phyloP scores from a whole-genome alignment of 257 asterid species.

The Solanum chmielewskii region DNA sequence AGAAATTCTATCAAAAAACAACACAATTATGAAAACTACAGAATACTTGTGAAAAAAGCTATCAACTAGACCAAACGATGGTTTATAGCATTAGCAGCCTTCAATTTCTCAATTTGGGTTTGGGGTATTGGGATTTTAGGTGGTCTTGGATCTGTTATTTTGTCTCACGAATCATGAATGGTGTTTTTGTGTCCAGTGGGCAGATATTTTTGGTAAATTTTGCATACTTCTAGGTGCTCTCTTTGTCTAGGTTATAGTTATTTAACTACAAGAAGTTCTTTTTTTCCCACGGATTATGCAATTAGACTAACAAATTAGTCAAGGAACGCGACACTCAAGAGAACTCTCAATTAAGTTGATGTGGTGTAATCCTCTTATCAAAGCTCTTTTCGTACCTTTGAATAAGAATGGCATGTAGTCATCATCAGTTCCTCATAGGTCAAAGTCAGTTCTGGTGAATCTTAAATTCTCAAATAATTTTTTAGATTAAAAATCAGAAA shows the following conservation, averaged over 20 bases:
- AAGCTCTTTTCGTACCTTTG: background rate
- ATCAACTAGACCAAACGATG: background rate
- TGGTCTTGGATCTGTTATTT: background rate
- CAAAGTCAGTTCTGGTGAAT: background rate
- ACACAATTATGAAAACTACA: background rate
- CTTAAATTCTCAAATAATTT: background rate
- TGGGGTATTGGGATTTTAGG: background rate
- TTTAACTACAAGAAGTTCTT: background rate
- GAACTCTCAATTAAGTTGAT: background rate
- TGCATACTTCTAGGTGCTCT: background rate
- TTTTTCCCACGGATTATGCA: background rate
- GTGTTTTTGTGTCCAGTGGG: background rate
- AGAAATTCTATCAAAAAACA: background rate
- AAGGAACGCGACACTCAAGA: rapidly evolving
- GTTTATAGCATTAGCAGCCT: background rate
- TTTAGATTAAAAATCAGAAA: background rate
- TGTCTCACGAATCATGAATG: background rate
- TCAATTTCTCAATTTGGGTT: background rate
- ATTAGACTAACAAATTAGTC: background rate
- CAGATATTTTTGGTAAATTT: background rate
- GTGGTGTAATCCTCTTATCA: background rate
- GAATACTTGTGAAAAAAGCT: background rate
- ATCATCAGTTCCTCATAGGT: background rate
- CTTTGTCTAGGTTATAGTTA: background rate
- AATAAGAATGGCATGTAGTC: background rate